Percentiles rank a stretch among this genome's conserved stretches.
Conservation (phyloP, 352 stramenopile species). For the Phytophthora foliorum region DNA sequence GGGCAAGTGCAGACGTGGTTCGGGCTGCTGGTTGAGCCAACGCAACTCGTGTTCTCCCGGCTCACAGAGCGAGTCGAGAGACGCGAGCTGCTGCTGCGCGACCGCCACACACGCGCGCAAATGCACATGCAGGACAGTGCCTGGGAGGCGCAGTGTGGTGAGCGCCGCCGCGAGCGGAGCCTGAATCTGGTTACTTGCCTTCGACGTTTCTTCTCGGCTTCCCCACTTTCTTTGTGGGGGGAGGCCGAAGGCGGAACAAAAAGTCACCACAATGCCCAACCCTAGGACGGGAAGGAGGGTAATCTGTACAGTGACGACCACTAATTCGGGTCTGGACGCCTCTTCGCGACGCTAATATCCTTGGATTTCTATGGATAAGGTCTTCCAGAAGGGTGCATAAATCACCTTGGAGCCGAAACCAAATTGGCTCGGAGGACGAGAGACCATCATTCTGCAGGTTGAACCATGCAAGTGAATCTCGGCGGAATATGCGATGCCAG, state of each 20-base stretch:
- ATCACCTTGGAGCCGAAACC: not conserved
- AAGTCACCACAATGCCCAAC: constrained; percentile 12
- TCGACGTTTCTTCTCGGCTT: constrained; percentile 51
- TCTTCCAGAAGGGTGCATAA: constrained; percentile 35
- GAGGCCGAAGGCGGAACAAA: constrained; percentile 41
- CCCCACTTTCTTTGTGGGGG: constrained; percentile 46
- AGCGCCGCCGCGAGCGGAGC: not conserved
- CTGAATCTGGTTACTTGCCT: constrained; percentile 43
- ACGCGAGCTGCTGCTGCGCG: not conserved
- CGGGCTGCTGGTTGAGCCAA: constrained; percentile 6
- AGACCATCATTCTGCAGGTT: constrained; percentile 43
- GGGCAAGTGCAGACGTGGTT: constrained; percentile 3
- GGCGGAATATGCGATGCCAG: constrained; percentile 20
- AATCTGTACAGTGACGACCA: not conserved
- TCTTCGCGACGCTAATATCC: not conserved
- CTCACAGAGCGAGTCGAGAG: constrained; percentile 9
- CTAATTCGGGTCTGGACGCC: constrained; percentile 5
- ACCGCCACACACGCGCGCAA: constrained; percentile 6
- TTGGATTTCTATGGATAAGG: constrained; percentile 15
- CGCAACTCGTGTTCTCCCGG: constrained; percentile 6
- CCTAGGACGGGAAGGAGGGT: constrained; percentile 22
- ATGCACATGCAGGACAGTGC: not conserved
- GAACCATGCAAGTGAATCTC: constrained; percentile 30
- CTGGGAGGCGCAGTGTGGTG: not conserved
- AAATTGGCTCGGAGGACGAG: constrained; percentile 25